Base-by-base conservation (phyloP, 169 alveolate genomes). In the Plasmodium malariae region DNA sequence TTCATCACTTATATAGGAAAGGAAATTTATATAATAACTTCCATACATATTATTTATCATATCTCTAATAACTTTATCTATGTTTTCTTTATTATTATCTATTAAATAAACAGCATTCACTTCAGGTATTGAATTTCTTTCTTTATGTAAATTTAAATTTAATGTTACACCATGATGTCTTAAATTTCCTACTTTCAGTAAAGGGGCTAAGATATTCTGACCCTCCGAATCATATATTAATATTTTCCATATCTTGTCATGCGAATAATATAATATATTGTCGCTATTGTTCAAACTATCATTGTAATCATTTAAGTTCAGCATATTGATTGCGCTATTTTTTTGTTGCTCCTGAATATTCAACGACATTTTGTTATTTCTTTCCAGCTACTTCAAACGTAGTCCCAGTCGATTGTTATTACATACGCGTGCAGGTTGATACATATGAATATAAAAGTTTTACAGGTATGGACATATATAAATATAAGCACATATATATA, bases 161-260 rank as follows among this genome's bases (percentile, higher is more conserved):
- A 96, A 87, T 55, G 98, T 95, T 36, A 96, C 97, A 28, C 98
- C 98, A 68, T 94, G 97, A 45, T 88, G 94, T 34, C 98, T 89
- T 72, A 96, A 87, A 63, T 94, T 95, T 1, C 98, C 97, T 14
- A 92, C 87, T 48, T 95, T 95, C 59, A 95, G 60, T n/a, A 95
- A 86, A 11, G 97, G 97, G 1, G 97, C 94, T 32, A 95, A 65
- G 12, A 95, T 87, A 34, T 92, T 92, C 65, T 89, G 94, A 9
- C 96, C 95, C 57, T 94, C 95, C 19, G 90, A 89, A 72, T 95
- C 97, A 85, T 95, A 95, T 12, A 95, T 95, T 70, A 95, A 78
- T 43, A 94, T 93, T 88, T 95, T 95, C 97, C 97, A 95, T 26
- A 94, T 94, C 76, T 92, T 94, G 67, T 90, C 90, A 63, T 89